Evolutionary conservation across 768 basidiomycete genomes (phyloP), one percentile per base, ranked within the genome.

Genomic region (Termitomyces sp.): DNA sequence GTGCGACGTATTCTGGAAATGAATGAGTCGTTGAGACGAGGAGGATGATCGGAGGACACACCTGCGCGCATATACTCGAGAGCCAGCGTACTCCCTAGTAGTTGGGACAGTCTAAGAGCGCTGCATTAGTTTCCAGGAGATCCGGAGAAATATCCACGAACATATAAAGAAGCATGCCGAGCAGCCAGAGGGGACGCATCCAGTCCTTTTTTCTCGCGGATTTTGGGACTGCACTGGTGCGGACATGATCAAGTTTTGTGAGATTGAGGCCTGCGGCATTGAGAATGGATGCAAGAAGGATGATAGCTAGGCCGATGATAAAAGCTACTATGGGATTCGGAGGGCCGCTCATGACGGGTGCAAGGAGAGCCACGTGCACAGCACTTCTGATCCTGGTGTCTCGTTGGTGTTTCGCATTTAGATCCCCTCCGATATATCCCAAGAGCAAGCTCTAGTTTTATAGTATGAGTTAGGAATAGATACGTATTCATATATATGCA

Each of bases 161-260:
- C 90, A 97, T 93, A 70, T 98, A 98, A n/a, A 94, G 80, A 15
- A 88, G 64, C 86, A 97, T 97, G 58, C 94, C 94, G 4, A 94
- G 77, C 6, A 95, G 74, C 94, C 95, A 96, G 62, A 94, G 70
- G 0, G 92, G 90, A 32, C 95, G 80, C 69, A 87, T 71, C 81
- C 84, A 96, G 66, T 94, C 92, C 57, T 77, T 81, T 64, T 75
- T 79, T 33, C 94, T 78, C 11, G 85, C 81, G 36, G 84, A 70
- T 68, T 89, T 91, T 15, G 95, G 95, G 46, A 96, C 74, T 23
- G 78, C 74, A 59, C 78, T 88, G 23, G 88, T 91, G 74, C 86
- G 60, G 52, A 88, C 85, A 81, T 95, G 93, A 72, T 97, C 95
- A 39, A 96, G 73, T 70, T 98, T 98, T 35, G 93, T 94, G 56